Evolutionary conservation across 2,329 filamentous ascomycete species (phyloP).

Genomic region (Cladosporium sp.): DNA sequence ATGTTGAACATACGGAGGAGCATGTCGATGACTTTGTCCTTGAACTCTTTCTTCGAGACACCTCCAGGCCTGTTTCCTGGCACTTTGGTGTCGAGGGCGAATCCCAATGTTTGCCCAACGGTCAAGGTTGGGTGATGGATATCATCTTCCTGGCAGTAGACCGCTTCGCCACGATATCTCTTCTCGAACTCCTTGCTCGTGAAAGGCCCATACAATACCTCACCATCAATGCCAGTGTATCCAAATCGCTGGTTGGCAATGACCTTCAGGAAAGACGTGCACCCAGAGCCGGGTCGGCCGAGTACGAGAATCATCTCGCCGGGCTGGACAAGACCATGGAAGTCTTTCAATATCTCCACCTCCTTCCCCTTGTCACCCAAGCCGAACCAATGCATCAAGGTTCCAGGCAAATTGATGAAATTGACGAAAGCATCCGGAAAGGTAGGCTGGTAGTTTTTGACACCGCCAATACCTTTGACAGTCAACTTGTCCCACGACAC

Average conservation of each 20-base stretch:
- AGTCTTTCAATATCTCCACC: slow-evolving; percentile 68
- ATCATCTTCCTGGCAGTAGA: slow-evolving; percentile 85
- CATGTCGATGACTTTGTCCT: slow-evolving; percentile 67
- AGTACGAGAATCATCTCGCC: slow-evolving; percentile 88
- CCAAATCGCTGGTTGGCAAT: slow-evolving; percentile 54
- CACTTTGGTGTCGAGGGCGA: slow-evolving; percentile 80
- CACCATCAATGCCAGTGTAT: slow-evolving; percentile 60
- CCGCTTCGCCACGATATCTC: slow-evolving; percentile 73
- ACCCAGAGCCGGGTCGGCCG: slow-evolving; percentile 64
- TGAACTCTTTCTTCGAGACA: slow-evolving; percentile 69
- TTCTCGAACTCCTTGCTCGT: slow-evolving; percentile 64
- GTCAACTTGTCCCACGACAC: slow-evolving; percentile 63
- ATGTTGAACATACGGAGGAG: slow-evolving; percentile 93
- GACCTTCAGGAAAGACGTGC: slow-evolving; percentile 53
- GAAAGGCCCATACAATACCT: slow-evolving; percentile 75
- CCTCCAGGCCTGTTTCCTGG: slow-evolving; percentile 75
- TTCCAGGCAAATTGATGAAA: slow-evolving; percentile 62
- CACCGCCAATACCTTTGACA: slow-evolving; percentile 58
- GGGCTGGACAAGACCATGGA: slow-evolving; percentile 62
- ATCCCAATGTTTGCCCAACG: slow-evolving; percentile 80
- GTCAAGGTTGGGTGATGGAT: slow-evolving; percentile 81
- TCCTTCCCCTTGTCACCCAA: slow-evolving; percentile 65
- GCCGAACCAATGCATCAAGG: slow-evolving; percentile 60
- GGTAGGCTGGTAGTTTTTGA: slow-evolving; percentile 59
- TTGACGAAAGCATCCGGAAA: slow-evolving; percentile 59